Conservation (phyloP, 768 basidiomycete genomes). For the Collybia mongolica region DNA sequence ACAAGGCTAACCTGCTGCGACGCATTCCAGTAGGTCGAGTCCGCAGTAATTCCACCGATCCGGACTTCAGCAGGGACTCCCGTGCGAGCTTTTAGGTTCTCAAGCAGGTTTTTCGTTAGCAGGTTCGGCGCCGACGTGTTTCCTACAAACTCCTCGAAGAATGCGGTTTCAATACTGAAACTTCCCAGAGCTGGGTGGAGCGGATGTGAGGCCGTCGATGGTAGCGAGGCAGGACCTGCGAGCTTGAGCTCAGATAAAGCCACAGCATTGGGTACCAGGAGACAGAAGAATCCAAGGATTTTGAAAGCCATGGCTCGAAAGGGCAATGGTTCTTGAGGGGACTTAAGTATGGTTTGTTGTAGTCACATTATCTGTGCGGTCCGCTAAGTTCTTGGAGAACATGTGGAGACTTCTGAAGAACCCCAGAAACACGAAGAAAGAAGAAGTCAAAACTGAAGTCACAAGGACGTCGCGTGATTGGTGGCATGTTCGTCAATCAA, state of each 20-base stretch:
- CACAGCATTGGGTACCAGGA: constrained; percentile 5
- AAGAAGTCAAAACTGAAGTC: neutral
- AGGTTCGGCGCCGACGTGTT: constrained; percentile 41
- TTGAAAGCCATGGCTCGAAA: neutral
- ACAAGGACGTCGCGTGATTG: neutral
- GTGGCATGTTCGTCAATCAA: neutral
- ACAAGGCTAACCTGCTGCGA: constrained; percentile 34
- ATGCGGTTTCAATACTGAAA: constrained; percentile 56
- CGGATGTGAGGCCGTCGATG: constrained; percentile 39
- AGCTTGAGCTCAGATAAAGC: constrained; percentile 26
- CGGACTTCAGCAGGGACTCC: constrained; percentile 45
- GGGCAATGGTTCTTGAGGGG: neutral
- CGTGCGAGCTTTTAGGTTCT: constrained; percentile 43
- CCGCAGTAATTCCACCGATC: constrained; percentile 55
- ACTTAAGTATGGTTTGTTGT: neutral
- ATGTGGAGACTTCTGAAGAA: constrained; percentile 1
- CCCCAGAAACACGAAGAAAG: neutral
- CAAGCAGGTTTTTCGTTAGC: constrained; percentile 41
- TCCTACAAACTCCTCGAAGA: constrained; percentile 49
- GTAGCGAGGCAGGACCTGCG: constrained; percentile 39
- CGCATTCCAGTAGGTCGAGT: constrained; percentile 49
- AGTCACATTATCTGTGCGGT: neutral
- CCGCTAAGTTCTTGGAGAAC: neutral
- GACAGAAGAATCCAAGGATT: neutral
- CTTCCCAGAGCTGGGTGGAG: constrained; percentile 46